Percentiles rank a stretch among this genome's conserved stretches.
These are phyloP conservation scores for Microsporum ferrugineum DNA, from an alignment of 2,329 filamentous ascomycete species.

Conservation along the genomic window DNA sequence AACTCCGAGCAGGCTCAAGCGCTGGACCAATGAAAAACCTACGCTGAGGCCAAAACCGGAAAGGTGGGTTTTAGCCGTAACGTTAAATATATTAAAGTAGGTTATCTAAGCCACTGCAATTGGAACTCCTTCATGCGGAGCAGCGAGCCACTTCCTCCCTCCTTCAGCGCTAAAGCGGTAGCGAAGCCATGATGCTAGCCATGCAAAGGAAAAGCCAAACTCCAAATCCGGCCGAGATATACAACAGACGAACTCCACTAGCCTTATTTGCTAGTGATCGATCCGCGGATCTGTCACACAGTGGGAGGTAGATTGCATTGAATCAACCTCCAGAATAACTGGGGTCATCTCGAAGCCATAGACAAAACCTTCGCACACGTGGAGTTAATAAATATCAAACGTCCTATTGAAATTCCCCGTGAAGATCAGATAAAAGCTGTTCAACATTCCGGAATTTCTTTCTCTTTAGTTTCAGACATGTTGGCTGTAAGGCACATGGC, in stretches of 20 bases:
- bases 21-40: background rate
- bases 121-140: background rate
- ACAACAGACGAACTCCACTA: background rate
- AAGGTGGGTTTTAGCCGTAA: background rate
- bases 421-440: background rate
- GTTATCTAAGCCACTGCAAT: background rate
- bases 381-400: background rate
- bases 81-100: background rate
- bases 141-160: background rate
- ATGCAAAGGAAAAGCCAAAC: background rate
- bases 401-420: conserved; percentile 1
- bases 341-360: background rate
- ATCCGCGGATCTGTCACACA: background rate
- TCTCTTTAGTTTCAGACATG: background rate
- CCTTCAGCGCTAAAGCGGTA: background rate
- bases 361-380: background rate
- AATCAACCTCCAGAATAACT: background rate
- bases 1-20: background rate
- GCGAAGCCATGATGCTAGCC: background rate
- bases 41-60: background rate
- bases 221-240: background rate
- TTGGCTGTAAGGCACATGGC: background rate
- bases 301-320: background rate
- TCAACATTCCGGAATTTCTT: background rate
- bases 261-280: background rate